Percentiles rank a stretch among this genome's conserved stretches.
phyloP scores from a whole-genome alignment of 495 filamentous ascomycete genomes.

The Friedmanniomyces endolithicus region DNA sequence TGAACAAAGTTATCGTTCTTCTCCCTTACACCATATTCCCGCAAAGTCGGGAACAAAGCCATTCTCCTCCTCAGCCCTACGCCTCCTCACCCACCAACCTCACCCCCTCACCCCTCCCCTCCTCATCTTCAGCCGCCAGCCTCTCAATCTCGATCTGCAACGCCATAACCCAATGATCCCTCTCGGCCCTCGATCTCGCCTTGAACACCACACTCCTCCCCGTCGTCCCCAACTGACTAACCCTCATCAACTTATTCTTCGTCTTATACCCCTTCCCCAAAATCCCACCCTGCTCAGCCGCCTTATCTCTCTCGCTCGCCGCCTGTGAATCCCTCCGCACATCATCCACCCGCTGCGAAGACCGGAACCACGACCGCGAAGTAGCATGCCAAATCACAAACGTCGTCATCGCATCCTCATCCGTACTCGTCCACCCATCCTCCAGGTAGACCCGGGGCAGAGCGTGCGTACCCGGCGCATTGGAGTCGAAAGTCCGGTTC shows the following conservation, averaged over 20 bases:
- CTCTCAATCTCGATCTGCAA: slow-evolving; percentile 64
- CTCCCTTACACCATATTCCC: too few species aligned
- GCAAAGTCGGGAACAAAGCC: too few species aligned
- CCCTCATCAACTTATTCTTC: slow-evolving; percentile 23
- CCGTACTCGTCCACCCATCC: slow-evolving; percentile 53
- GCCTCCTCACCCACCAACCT: slow-evolving; percentile 1
- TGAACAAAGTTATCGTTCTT: too few species aligned
- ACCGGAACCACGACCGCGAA: slow-evolving; percentile 47
- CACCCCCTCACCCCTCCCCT: slow-evolving; percentile 3
- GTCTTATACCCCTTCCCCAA: slow-evolving; percentile 5
- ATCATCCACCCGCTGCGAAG: slow-evolving; percentile 35
- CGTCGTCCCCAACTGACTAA: slow-evolving; percentile 42
- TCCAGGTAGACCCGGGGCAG: slow-evolving; percentile 53
- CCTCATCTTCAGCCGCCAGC: slow-evolving; percentile 44
- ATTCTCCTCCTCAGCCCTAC: too few species aligned
- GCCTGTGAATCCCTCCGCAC: slow-evolving; percentile 4
- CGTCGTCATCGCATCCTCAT: slow-evolving; percentile 59
- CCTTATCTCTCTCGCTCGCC: slow-evolving; percentile 25
- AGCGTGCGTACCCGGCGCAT: slow-evolving; percentile 50
- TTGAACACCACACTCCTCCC: slow-evolving; percentile 62
- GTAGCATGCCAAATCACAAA: slow-evolving; percentile 64
- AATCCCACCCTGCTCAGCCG: slow-evolving; percentile 17
- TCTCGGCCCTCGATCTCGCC: slow-evolving; percentile 55
- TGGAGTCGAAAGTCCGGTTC: slow-evolving; percentile 58
- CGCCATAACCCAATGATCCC: slow-evolving; percentile 64